A percentile compares a stretch with the other conserved stretches of the same genome.
phyloP scores from a whole-genome alignment of 164 flowering plant species.

The Aristolochia contorta region DNA sequence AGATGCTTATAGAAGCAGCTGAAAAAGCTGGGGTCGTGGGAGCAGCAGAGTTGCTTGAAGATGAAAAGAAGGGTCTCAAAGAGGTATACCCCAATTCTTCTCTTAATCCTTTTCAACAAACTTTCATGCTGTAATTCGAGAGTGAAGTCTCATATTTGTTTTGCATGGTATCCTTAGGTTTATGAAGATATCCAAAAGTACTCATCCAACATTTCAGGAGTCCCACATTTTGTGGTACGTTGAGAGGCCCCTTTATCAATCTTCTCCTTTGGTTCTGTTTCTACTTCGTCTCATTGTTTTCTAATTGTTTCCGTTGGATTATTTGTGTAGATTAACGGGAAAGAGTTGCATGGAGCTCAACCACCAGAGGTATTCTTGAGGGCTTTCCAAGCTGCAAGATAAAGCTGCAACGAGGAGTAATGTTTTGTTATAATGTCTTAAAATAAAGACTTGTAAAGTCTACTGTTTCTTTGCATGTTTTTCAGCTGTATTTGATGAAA shows the following conservation, averaged over 20 bases:
- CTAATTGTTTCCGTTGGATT: not conserved
- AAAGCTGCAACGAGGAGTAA: slow-evolving; percentile 6
- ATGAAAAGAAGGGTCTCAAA: slow-evolving; percentile 54
- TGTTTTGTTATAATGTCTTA: not conserved
- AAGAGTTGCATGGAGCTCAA: slow-evolving; percentile 72
- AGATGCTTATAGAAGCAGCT: slow-evolving; percentile 70
- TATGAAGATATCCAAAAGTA: slow-evolving; percentile 52
- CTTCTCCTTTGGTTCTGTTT: not conserved
- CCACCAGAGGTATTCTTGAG: slow-evolving; percentile 68
- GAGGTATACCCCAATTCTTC: slow-evolving; percentile 32
- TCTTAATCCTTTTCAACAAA: not conserved
- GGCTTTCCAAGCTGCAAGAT: slow-evolving; percentile 56
- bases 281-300: not conserved
- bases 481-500: too few species aligned
- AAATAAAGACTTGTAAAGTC: too few species aligned
- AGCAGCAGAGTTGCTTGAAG: slow-evolving; percentile 69
- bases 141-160: not conserved
- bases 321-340: slow-evolving; percentile 61
- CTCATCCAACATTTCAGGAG: slow-evolving; percentile 52
- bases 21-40: slow-evolving; percentile 72
- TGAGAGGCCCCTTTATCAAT: not conserved
- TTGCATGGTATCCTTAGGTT: slow-evolving; percentile 34
- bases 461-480: too few species aligned
- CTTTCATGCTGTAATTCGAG: too few species aligned
- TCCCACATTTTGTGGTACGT: slow-evolving; percentile 73